phyloP scores from a whole-genome alignment of 2,329 filamentous ascomycete genomes.

The Hymenoscyphus fraxineus region DNA sequence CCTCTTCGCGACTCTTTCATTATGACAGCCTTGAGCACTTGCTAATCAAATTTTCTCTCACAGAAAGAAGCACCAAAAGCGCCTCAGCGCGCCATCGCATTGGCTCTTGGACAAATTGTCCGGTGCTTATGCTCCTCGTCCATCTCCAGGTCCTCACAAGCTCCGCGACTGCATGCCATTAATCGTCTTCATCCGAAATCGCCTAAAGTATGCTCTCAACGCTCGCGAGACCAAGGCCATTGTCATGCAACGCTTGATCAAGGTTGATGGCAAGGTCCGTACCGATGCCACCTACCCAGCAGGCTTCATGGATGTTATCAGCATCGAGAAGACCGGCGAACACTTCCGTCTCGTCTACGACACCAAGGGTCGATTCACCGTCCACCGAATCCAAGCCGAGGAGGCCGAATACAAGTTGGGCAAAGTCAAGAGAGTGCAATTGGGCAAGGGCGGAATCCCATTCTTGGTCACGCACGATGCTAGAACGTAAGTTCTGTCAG shows the following conservation, averaged over 20 bases:
- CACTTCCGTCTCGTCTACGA: slow-evolving; percentile 99
- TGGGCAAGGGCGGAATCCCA: slow-evolving; percentile 99
- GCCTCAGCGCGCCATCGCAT: slow-evolving; percentile 97
- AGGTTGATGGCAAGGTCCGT: slow-evolving; percentile 99
- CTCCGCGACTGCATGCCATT: slow-evolving; percentile 97
- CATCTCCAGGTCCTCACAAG: slow-evolving; percentile 93
- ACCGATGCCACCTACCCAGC: slow-evolving; percentile 97
- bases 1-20: not conserved
- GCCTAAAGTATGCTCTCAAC: slow-evolving; percentile 99
- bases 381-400: slow-evolving; percentile 98
- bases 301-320: slow-evolving; percentile 99
- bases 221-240: slow-evolving; percentile 95
- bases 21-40: not conserved
- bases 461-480: slow-evolving; percentile 99
- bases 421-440: slow-evolving; percentile 99
- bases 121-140: slow-evolving; percentile 73
- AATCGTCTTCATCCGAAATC: slow-evolving; percentile 95
- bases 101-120: slow-evolving; percentile 99
- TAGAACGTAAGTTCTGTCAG: slow-evolving; percentile 97
- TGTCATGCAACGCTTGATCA: slow-evolving; percentile 99
- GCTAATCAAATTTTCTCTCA: slow-evolving; percentile 28
- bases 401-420: slow-evolving; percentile 99
- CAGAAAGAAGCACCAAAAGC: slow-evolving; percentile 99
- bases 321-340: slow-evolving; percentile 99
- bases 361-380: slow-evolving; percentile 99